Evolutionary conservation across 148 eudicot genomes (phyloP), one percentile per base, ranked within the genome.

Genomic region (Arctostaphylos glauca): DNA sequence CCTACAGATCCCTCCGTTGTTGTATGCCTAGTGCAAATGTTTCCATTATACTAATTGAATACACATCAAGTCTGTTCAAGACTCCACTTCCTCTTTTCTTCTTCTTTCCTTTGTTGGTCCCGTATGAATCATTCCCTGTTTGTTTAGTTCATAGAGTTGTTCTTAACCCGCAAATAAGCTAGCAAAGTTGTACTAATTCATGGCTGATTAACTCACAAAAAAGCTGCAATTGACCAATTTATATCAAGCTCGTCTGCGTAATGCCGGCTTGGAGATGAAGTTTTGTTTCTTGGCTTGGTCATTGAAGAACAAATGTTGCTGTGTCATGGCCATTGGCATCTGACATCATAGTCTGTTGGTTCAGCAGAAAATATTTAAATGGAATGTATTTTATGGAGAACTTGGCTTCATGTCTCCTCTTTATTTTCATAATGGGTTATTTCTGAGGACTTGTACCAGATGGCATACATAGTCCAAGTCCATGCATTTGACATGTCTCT

Each of bases 211-310:
- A 47, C 25, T 47, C 19, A 4, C 23, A 25, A 31, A 25, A 31
- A 9, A 75, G 56, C 56, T 3, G 2, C 21, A 41, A 75, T 31
- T 75, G 55, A 50, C 58, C 58, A 48, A 75, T 52, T 50, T 48
- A 46, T 68, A n/a, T 64, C 38, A 64, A 8, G 70, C 14, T 46
- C 6, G 3, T 47, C 54, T 73, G 49, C 49, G 4, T 73, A 73
- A 47, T 73, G 13, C 14, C 5, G 12, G 16, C 2, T 5, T 8
- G 25, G 23, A 46, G 78, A 70, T 0, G n/a, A 50, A 21, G 16
- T 52, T 76, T 76, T 46, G n/a, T 25, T 52, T 76, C 23, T 52
- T 50, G 79, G 44, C 79, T 76, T 76, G 44, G 60, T 52, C 59
- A 76, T 53, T 74, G 55, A 49, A 21, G 77, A 74, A 49, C 25